Evolutionary conservation across 2,329 filamentous ascomycete species (phyloP).

Genomic region (Phoma herbarum): DNA sequence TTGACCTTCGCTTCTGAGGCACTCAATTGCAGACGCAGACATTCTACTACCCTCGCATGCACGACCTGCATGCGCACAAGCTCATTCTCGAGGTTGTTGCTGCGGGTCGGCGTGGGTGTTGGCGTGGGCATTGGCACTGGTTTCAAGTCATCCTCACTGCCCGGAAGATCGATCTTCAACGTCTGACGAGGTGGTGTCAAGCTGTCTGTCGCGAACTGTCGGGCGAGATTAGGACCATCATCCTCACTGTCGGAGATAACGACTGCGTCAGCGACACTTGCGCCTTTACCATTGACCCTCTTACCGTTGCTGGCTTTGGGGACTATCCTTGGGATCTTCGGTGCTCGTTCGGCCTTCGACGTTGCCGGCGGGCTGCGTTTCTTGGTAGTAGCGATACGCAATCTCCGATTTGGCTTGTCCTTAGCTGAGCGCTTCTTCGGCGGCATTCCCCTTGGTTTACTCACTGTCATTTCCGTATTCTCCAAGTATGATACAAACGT

Average conservation of each 20-base stretch:
- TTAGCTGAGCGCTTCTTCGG: not conserved
- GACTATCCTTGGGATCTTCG: not conserved
- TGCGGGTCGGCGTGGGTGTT: not conserved
- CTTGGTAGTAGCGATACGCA: not conserved
- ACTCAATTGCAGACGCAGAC: conserved; percentile 1
- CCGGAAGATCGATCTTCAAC: not conserved
- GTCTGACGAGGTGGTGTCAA: not conserved
- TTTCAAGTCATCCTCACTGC: not conserved
- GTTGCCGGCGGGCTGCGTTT: not conserved
- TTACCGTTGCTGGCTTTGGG: conserved; percentile 4
- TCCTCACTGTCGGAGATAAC: conserved; percentile 3
- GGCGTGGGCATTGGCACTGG: not conserved
- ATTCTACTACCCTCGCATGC: not conserved
- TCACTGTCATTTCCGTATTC: not conserved
- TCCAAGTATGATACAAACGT: not conserved
- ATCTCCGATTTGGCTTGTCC: not conserved
- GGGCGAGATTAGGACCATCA: not conserved
- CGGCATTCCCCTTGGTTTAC: not conserved
- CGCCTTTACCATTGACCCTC: conserved; percentile 1
- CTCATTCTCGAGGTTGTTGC: not conserved
- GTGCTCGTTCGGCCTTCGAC: not conserved
- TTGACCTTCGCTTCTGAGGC: not conserved
- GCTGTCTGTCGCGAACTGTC: not conserved
- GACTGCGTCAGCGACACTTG: not conserved
- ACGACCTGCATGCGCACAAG: not conserved